Base-by-base conservation (phyloP, 2,329 filamentous ascomycete species). In the Fusarium paranaense region DNA sequence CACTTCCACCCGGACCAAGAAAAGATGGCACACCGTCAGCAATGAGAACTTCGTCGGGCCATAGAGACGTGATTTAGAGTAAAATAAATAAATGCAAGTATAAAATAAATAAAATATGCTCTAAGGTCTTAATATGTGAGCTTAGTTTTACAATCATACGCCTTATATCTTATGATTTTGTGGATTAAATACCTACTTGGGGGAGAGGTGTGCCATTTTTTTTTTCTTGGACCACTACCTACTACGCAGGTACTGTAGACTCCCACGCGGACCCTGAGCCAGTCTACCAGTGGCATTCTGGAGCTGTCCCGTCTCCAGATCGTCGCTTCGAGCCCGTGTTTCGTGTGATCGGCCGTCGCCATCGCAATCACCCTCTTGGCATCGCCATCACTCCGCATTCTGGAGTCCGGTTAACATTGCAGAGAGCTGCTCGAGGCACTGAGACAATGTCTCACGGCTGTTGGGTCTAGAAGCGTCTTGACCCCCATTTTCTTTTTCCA, bases 261-360 rank as follows among this genome's bases (percentile, higher is more conserved):
- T 45, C 62, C 54, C 57, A 64, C n/a, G 38, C 25, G 61, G 37
- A 47, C n/a, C 40, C 40, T 30, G 25, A 45, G 45, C 35, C 30
- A 57, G 11, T 59, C 33, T 35, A 16, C 14, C 33, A 7, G 33
- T 16, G 13, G 33, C 33, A 6, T 30, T 61, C 60, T 16, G 18
- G 60, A 74, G 64, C 56, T 65, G 52, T 64, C 32, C 13, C 60
- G 47, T 71, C 71, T 67, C 59, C 60, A 62, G 45, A 54, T 62
- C 71, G 58, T 69, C 68, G 68, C 37, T 47, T 47, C 37, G 33
- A 42, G 25, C 38, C 50, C 18, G 58, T 42, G 52, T 72, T 74
- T 67, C 58, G 60, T 62, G 60, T 50, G 40, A 69, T 74, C 64
- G 35, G 58, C 62, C 33, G 27, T 42, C 61, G 45, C 58, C 37